Percentiles rank a stretch among this genome's conserved stretches.
Evolutionary conservation across 768 basidiomycete genomes (phyloP).

Genomic region (Kwoniella shandongensis): DNA sequence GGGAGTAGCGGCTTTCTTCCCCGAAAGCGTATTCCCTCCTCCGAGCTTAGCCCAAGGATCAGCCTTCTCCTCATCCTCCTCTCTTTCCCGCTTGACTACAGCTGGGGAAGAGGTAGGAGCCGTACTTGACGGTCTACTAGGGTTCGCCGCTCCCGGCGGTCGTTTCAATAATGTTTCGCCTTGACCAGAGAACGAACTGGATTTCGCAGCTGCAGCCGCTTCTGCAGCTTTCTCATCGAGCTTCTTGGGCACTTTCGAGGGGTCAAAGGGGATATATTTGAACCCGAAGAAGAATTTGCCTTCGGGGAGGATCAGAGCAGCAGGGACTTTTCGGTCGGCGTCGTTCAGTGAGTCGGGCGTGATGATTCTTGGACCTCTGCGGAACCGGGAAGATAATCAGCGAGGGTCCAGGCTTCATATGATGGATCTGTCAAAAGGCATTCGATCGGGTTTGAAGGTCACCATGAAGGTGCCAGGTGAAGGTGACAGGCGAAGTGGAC

Average conservation of each 20-base stretch:
- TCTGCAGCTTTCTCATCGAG: constrained; percentile 24
- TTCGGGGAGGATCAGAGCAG: constrained; percentile 82
- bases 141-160: neutral
- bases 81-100: constrained; percentile 59
- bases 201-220: constrained; percentile 14
- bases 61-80: constrained; percentile 55
- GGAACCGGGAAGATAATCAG: too few relatives aligned
- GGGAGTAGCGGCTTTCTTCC: constrained; percentile 2
- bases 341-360: constrained; percentile 75
- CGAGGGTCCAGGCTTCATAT: too few relatives aligned
- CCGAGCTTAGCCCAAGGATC: constrained; percentile 56
- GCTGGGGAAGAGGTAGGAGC: constrained; percentile 52
- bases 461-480: too few relatives aligned
- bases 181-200: constrained; percentile 19
- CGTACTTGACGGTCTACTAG: constrained; percentile 15
- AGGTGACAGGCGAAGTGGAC: neutral
- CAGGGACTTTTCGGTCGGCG: constrained; percentile 73
- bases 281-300: constrained; percentile 98
- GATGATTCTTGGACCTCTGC: constrained; percentile 77
- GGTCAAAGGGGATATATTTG: constrained; percentile 63
- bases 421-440: too few relatives aligned
- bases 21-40: constrained; percentile 40
- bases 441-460: too few relatives aligned
- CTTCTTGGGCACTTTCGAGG: constrained; percentile 45
- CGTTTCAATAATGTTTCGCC: constrained; percentile 12